Percentiles rank a stretch among this genome's conserved stretches.
phyloP scores from a whole-genome alignment of 495 filamentous ascomycete genomes.

The Aspergillus coremiiformis region DNA sequence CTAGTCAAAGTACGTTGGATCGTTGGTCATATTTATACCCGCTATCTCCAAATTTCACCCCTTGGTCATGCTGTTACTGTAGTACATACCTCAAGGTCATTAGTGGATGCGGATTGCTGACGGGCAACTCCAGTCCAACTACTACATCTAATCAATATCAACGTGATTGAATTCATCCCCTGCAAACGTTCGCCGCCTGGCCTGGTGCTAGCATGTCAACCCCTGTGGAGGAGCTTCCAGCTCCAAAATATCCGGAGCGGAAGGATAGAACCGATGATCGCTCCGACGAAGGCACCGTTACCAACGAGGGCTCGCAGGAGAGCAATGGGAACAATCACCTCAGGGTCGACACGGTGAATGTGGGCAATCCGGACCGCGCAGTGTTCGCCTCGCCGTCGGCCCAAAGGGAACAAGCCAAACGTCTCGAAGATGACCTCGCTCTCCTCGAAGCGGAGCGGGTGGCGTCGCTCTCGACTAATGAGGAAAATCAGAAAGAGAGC shows the following conservation, averaged over 20 bases:
- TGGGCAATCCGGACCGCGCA: conserved; percentile 17
- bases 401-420: conserved; percentile 58
- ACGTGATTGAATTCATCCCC: background rate
- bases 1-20: too few relatives aligned
- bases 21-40: too few relatives aligned
- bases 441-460: conserved; percentile 76
- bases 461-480: conserved; percentile 49
- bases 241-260: conserved; percentile 18
- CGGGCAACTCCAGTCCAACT: background rate
- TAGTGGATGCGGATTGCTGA: too few relatives aligned
- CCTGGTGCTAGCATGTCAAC: conserved; percentile 46
- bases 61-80: background rate
- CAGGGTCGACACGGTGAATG: conserved; percentile 28
- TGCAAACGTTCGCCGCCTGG: conserved; percentile 15
- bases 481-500: conserved; percentile 30
- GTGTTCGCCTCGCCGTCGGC: conserved; percentile 42
- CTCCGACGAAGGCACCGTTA: conserved; percentile 33
- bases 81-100: too few relatives aligned
- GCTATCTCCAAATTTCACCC: background rate
- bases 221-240: conserved; percentile 39
- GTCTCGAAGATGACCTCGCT: conserved; percentile 78
- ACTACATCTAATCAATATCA: background rate
- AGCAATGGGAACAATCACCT: conserved; percentile 19
- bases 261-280: conserved; percentile 18
- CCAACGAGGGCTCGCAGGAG: conserved; percentile 23